Evolutionary conservation across 148 eudicot species (phyloP).

Genomic region (Vaccinium corymbosum): DNA sequence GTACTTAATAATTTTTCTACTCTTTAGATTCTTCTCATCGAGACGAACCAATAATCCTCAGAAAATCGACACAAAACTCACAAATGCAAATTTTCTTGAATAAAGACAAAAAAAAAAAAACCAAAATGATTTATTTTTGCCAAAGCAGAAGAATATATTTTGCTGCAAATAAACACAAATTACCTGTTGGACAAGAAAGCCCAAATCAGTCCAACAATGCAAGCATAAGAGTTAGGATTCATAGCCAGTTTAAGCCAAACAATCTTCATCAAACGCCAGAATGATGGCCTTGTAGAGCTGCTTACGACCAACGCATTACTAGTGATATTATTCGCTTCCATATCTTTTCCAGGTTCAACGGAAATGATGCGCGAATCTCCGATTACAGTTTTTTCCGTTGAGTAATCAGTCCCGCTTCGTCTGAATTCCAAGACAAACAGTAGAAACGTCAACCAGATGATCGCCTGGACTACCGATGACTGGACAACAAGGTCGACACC

Average conservation of each 20-base stretch:
- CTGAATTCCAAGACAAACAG: constrained; percentile 62
- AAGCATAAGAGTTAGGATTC: constrained; percentile 75
- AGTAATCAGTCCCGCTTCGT: constrained; percentile 28
- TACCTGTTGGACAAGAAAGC: constrained; percentile 67
- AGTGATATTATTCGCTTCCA: background rate
- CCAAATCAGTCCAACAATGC: constrained; percentile 77
- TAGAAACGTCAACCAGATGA: constrained; percentile 59
- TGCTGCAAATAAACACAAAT: background rate
- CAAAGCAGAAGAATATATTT: background rate
- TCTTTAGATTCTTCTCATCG: too few relatives aligned
- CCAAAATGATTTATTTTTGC: too few relatives aligned
- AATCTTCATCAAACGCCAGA: constrained; percentile 51
- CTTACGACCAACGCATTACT: background rate
- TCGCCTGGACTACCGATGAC: constrained; percentile 57
- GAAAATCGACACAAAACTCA: too few relatives aligned
- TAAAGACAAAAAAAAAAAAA: too few relatives aligned
- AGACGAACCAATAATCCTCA: too few relatives aligned
- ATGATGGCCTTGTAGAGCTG: constrained; percentile 23
- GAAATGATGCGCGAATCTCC: constrained; percentile 8
- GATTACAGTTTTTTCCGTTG: background rate
- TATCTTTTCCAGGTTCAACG: background rate
- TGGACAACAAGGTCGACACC: constrained; percentile 75
- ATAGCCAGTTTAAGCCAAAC: constrained; percentile 51
- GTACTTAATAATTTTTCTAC: too few relatives aligned
- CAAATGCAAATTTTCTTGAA: too few relatives aligned